Conservation (phyloP, 1,284 basidiomycete species). For the Sanghuangporus baumii region DNA sequence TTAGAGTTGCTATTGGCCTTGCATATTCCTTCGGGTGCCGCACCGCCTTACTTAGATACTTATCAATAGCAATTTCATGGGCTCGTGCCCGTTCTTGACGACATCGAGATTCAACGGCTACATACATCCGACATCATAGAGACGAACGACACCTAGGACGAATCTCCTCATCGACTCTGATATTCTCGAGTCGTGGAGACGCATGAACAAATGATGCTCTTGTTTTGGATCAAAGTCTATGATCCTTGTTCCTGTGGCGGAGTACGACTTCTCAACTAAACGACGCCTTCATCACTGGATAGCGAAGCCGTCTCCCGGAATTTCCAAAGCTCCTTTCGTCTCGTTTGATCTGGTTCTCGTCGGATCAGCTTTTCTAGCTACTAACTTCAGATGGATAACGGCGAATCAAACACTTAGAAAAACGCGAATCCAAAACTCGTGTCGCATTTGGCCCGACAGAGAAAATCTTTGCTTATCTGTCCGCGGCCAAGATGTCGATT, state of each 20-base stretch:
- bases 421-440: too few species aligned
- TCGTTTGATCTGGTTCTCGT: background rate
- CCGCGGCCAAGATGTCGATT: too few species aligned
- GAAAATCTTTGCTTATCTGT: too few species aligned
- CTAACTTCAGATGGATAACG: too few species aligned
- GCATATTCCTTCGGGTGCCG: background rate
- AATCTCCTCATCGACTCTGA: background rate
- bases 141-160: background rate
- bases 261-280: too few species aligned
- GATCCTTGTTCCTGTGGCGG: background rate
- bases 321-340: background rate
- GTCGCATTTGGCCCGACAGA: too few species aligned
- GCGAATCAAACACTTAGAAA: too few species aligned
- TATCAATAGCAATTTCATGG: too few species aligned
- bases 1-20: background rate
- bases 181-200: background rate
- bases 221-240: background rate
- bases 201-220: background rate
- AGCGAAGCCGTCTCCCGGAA: too few species aligned
- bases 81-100: background rate
- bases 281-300: too few species aligned
- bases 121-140: background rate
- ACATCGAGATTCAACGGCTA: background rate
- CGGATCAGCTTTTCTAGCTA: too few species aligned
- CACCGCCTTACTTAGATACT: background rate